phyloP scores from a whole-genome alignment of 345 rosid species.

The Psidium friedrichsthalianum region DNA sequence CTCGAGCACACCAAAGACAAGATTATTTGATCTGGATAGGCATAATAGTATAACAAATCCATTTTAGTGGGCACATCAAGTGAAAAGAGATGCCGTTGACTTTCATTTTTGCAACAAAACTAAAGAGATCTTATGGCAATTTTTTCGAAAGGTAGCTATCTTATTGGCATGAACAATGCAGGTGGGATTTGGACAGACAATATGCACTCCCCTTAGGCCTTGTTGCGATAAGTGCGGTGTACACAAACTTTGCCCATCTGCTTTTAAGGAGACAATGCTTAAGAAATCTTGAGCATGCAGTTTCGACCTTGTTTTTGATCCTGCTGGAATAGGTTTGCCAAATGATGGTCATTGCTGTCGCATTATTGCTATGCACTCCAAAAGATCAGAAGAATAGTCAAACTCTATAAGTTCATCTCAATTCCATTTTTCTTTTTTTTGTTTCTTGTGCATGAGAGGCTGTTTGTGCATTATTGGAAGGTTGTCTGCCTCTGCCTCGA shows the following conservation, averaged over 20 bases:
- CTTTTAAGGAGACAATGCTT: constrained; percentile 65
- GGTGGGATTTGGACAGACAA: constrained; percentile 94
- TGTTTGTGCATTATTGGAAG: not conserved
- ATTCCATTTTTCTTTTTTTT: not conserved
- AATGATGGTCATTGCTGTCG: not conserved
- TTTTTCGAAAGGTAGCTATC: not conserved
- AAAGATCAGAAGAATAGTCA: not conserved
- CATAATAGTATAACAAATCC: not conserved
- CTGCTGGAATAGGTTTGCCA: not conserved
- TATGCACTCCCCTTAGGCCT: constrained; percentile 80
- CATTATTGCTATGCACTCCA: not conserved
- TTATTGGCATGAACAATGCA: constrained; percentile 3
- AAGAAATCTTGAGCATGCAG: constrained; percentile 5
- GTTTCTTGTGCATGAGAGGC: not conserved
- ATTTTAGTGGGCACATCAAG: not conserved
- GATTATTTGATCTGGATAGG: not conserved
- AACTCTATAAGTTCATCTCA: not conserved
- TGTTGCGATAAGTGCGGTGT: constrained; percentile 56
- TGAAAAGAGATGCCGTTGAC: not conserved
- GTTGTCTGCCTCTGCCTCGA: not conserved
- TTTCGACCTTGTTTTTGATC: not conserved
- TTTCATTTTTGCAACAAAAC: not conserved
- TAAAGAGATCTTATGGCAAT: not conserved
- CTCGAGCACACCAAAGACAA: not conserved
- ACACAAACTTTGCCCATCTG: constrained; percentile 67